These are phyloP conservation scores for Tolypocladium ovalisporum DNA, from an alignment of 2,329 filamentous ascomycete species.

Conservation along the genomic window DNA sequence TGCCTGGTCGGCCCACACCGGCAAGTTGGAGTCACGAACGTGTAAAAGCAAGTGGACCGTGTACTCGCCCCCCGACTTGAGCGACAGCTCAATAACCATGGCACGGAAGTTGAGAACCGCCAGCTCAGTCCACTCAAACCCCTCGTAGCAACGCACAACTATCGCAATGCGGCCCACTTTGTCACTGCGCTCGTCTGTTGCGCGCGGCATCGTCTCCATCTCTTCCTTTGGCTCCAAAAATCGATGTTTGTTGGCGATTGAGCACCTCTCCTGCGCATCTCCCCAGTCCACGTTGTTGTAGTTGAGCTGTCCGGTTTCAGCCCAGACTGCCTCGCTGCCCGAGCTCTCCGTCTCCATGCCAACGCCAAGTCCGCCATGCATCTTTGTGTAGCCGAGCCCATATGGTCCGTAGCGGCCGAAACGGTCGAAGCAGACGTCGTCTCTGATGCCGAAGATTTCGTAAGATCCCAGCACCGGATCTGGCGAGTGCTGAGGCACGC, in stretches of 20 bases:
- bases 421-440: conserved; percentile 79
- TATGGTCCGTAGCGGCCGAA: conserved; percentile 79
- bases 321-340: conserved; percentile 52
- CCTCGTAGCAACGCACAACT: conserved; percentile 69
- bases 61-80: conserved; percentile 74
- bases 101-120: conserved; percentile 73
- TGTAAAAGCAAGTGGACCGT: conserved; percentile 75
- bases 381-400: conserved; percentile 68
- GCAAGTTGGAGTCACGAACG: conserved; percentile 66
- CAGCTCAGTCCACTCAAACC: conserved; percentile 68
- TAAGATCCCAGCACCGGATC: conserved; percentile 71
- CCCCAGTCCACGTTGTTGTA: conserved; percentile 46
- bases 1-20: conserved; percentile 70
- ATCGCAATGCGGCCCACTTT: conserved; percentile 57
- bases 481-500: conserved; percentile 66
- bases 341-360: conserved; percentile 62
- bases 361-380: conserved; percentile 60
- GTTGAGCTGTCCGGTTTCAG: conserved; percentile 41
- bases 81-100: conserved; percentile 65
- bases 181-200: conserved; percentile 3
- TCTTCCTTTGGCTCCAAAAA: conserved; percentile 33
- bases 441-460: conserved; percentile 57
- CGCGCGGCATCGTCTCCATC: conserved; percentile 21
- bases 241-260: conserved; percentile 50
- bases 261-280: conserved; percentile 40